Conservation (phyloP, 345 rosid genomes). For the Syzygium aqueum region DNA sequence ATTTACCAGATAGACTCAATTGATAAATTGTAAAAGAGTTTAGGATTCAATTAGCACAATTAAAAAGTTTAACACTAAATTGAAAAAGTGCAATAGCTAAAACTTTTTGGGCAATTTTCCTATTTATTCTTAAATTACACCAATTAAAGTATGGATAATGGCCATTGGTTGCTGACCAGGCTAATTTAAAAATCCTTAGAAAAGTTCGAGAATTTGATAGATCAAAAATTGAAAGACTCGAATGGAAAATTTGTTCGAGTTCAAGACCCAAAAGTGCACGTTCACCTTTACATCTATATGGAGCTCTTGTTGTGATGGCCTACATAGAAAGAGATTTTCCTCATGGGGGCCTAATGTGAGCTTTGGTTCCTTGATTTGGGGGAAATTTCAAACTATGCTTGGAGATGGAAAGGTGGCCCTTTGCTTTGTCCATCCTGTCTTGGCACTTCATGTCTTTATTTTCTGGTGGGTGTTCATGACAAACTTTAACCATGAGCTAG, state of each 20-base stretch:
- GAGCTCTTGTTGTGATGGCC: background rate
- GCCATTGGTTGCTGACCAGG: background rate
- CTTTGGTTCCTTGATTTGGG: background rate
- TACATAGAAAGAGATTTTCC: background rate
- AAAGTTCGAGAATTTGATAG: background rate
- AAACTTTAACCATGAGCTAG: background rate
- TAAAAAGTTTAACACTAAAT: too few species aligned
- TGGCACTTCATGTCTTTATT: background rate
- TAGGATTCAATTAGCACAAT: too few species aligned
- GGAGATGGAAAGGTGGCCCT: background rate
- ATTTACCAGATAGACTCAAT: too few species aligned
- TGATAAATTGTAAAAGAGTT: too few species aligned
- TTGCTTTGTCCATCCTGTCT: background rate
- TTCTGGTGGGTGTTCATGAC: background rate
- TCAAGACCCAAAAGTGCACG: too few species aligned
- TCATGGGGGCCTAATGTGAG: background rate
- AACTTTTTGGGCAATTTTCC: too few species aligned
- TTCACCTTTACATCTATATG: background rate
- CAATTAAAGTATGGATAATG: background rate
- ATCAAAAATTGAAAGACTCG: background rate
- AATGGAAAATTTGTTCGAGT: background rate
- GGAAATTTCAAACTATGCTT: background rate
- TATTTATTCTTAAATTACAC: background rate
- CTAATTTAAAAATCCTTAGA: background rate
- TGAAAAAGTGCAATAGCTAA: too few species aligned